phyloP scores from a whole-genome alignment of 2,329 filamentous ascomycete species.

The Microcera coccophila region DNA sequence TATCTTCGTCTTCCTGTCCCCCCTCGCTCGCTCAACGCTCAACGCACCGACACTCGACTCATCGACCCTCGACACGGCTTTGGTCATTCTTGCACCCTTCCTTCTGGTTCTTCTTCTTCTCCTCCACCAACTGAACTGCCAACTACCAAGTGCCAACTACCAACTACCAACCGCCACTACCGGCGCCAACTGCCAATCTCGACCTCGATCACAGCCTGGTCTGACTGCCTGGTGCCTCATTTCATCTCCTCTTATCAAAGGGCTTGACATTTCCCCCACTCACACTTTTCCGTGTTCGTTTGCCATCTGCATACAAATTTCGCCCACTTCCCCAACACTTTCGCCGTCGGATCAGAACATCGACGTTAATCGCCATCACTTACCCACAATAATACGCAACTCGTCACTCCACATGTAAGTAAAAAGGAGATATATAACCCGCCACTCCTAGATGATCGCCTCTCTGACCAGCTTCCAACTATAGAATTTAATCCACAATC shows the following conservation, averaged over 20 bases:
- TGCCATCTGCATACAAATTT: not conserved
- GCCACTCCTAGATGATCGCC: not conserved
- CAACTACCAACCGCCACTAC: not conserved
- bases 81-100: too few species aligned
- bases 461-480: conserved; percentile 7
- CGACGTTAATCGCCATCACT: conserved; percentile 13
- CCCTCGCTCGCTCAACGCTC: too few species aligned
- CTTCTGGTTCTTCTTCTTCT: not conserved
- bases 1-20: conserved; percentile 3
- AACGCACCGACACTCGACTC: too few species aligned
- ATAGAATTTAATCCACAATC: conserved; percentile 8
- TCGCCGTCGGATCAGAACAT: conserved; percentile 12
- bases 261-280: not conserved
- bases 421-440: not conserved
- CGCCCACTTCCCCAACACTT: conserved; percentile 9
- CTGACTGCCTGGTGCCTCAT: not conserved
- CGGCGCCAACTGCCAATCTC: not conserved
- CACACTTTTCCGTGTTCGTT: not conserved
- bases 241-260: not conserved
- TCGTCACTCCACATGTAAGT: not conserved
- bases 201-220: too few species aligned
- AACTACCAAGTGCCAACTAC: not conserved
- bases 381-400: conserved; percentile 20
- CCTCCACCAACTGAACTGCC: too few species aligned
- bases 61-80: too few species aligned